These are phyloP conservation scores for Myxozyma geophila DNA, from an alignment of 805 yeast species.

Conservation along the genomic window DNA sequence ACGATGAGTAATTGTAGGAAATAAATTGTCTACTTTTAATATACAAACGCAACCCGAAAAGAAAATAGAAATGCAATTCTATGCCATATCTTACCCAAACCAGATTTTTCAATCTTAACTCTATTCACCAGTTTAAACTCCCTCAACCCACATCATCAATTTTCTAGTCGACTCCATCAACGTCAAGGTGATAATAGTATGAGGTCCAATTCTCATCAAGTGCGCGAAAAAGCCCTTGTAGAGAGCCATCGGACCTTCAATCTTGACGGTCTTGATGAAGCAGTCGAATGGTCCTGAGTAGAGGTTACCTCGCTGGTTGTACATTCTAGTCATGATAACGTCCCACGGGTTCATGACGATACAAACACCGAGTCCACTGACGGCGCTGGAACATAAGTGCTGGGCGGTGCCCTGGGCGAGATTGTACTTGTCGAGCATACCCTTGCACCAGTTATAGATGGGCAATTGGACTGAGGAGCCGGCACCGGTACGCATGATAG, in stretches of 20 bases:
- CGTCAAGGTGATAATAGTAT: slow-evolving; percentile 81
- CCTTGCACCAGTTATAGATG: slow-evolving; percentile 78
- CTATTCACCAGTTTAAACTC: slow-evolving; percentile 21
- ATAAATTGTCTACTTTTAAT: no score
- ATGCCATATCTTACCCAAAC: neutral
- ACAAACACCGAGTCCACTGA: slow-evolving; percentile 90
- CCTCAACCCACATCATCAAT: slow-evolving; percentile 53
- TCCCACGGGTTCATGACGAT: slow-evolving; percentile 98
- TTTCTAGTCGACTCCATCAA: slow-evolving; percentile 96
- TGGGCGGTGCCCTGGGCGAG: slow-evolving; percentile 67
- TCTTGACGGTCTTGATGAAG: slow-evolving; percentile 73
- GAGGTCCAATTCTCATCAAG: slow-evolving; percentile 90
- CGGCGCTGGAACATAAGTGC: slow-evolving; percentile 73
- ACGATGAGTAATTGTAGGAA: no score
- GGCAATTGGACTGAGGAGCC: slow-evolving; percentile 97
- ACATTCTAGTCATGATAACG: slow-evolving; percentile 90
- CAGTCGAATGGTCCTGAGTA: slow-evolving; percentile 91
- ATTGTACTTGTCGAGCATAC: slow-evolving; percentile 58
- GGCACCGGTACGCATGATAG: slow-evolving; percentile 89
- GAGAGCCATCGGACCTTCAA: slow-evolving; percentile 85
- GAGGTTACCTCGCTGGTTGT: slow-evolving; percentile 79
- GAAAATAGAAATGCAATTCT: neutral
- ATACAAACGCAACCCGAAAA: no score
- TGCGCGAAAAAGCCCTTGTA: slow-evolving; percentile 97
- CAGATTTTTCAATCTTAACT: neutral